Percentiles rank a stretch among this genome's conserved stretches.
Evolutionary conservation across 192 early-diverging fungal genomes (phyloP).

Genomic region (Radiomyces spectabilis): DNA sequence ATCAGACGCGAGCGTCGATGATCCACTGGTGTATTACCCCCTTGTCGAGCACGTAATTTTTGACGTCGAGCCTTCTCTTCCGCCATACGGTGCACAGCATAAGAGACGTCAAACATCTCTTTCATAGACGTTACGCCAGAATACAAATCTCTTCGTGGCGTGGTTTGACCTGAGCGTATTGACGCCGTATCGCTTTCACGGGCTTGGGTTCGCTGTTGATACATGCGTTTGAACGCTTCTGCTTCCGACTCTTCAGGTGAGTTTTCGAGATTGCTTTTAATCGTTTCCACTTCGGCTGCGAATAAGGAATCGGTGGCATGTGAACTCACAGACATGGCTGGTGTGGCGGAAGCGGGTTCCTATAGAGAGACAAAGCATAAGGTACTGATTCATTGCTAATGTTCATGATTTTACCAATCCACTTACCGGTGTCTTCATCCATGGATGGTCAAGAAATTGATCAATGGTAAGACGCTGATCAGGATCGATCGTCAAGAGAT

Average conservation of each 20-base stretch:
- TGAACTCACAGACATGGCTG: too few relatives aligned
- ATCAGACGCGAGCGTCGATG: not conserved
- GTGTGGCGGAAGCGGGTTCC: too few relatives aligned
- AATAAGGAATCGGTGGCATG: too few relatives aligned
- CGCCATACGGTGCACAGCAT: conserved; percentile 62
- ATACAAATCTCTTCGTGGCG: not conserved
- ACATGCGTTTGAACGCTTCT: not conserved
- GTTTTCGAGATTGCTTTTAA: too few relatives aligned
- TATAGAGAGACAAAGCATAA: too few relatives aligned
- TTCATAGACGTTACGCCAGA: conserved; percentile 60
- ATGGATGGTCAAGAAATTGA: conserved; percentile 76
- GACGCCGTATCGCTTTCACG: too few relatives aligned
- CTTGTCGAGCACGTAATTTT: conserved; percentile 20
- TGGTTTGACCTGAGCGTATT: not conserved
- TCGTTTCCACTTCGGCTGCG: too few relatives aligned
- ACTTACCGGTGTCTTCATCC: conserved; percentile 36
- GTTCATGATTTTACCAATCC: too few relatives aligned
- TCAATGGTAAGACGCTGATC: conserved; percentile 68
- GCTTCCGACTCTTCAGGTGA: conserved; percentile 1
- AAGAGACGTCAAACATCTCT: conserved; percentile 65
- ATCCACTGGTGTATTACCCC: conserved; percentile 3
- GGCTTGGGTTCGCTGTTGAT: not conserved
- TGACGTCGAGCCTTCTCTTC: conserved; percentile 40
- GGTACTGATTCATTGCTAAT: too few relatives aligned
- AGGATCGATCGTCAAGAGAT: conserved; percentile 65